These are phyloP conservation scores for Sclerotinia subarctica DNA, from an alignment of 2,329 filamentous ascomycete genomes.

Conservation along the genomic window DNA sequence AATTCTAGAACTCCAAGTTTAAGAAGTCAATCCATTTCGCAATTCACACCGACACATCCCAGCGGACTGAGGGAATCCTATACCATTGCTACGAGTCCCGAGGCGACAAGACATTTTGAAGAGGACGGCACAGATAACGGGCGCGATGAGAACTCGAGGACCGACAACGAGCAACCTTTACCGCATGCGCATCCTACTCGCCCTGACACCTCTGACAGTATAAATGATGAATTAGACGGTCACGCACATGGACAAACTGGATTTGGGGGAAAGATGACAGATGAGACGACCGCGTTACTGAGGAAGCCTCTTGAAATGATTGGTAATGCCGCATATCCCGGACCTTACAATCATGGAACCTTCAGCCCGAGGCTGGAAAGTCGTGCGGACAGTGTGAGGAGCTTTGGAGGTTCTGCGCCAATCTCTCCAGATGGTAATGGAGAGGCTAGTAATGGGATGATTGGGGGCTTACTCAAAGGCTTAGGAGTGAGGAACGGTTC, in stretches of 20 bases:
- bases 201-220: constrained; percentile 21
- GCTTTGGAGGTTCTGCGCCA: constrained; percentile 29
- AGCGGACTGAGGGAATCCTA: constrained; percentile 36
- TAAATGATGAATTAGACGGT: constrained; percentile 25
- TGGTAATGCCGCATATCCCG: constrained; percentile 34
- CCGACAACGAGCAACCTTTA: constrained; percentile 18
- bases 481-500: constrained; percentile 30
- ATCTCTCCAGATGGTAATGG: constrained; percentile 20
- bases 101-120: constrained; percentile 9
- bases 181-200: constrained; percentile 30
- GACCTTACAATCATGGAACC: constrained; percentile 66
- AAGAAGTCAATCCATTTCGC: constrained; percentile 13
- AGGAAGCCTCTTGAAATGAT: constrained; percentile 40
- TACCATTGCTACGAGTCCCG: constrained; percentile 30
- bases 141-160: neutral
- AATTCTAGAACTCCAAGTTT: constrained; percentile 12
- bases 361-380: constrained; percentile 64
- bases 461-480: constrained; percentile 30
- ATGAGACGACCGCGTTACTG: constrained; percentile 54
- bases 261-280: constrained; percentile 29
- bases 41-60: constrained; percentile 31
- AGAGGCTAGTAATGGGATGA: constrained; percentile 27
- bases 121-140: constrained; percentile 27
- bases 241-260: constrained; percentile 17
- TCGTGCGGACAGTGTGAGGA: constrained; percentile 34